phyloP scores from a whole-genome alignment of 768 basidiomycete species.

The Hygrocybe coccinea region DNA sequence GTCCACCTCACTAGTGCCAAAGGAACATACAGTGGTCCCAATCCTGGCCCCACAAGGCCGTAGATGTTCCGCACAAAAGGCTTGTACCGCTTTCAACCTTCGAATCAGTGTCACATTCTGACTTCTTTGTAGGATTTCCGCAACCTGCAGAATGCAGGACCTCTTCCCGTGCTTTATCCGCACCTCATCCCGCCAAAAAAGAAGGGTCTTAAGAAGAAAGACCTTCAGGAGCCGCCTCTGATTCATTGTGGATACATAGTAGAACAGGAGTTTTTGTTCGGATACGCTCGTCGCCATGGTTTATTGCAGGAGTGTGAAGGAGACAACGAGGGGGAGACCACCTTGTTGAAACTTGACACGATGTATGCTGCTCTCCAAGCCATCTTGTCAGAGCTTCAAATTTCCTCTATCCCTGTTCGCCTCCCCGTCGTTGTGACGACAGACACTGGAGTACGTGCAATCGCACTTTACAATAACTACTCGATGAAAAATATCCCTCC shows the following conservation, averaged over 20 bases:
- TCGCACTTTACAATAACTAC: background rate
- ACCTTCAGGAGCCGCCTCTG: background rate
- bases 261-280: background rate
- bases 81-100: background rate
- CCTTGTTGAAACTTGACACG: background rate
- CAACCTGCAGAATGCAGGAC: slow-evolving; percentile 2
- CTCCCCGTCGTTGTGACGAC: background rate
- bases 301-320: background rate
- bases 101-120: background rate
- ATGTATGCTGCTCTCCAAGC: background rate
- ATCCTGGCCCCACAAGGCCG: background rate
- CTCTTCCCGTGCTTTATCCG: slow-evolving; percentile 1
- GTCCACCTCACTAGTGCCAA: background rate
- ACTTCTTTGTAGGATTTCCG: slow-evolving; percentile 1
- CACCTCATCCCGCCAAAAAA: slow-evolving; percentile 2
- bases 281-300: background rate
- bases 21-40: background rate
- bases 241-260: slow-evolving; percentile 2
- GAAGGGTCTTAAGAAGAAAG: background rate
- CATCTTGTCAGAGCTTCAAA: background rate
- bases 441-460: background rate
- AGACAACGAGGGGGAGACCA: background rate
- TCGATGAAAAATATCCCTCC: background rate
- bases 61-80: slow-evolving; percentile 1
- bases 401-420: background rate